These are phyloP conservation scores for Monilinia vaccinii-corymbosi DNA, from an alignment of 2,329 filamentous ascomycete genomes.

Conservation along the genomic window DNA sequence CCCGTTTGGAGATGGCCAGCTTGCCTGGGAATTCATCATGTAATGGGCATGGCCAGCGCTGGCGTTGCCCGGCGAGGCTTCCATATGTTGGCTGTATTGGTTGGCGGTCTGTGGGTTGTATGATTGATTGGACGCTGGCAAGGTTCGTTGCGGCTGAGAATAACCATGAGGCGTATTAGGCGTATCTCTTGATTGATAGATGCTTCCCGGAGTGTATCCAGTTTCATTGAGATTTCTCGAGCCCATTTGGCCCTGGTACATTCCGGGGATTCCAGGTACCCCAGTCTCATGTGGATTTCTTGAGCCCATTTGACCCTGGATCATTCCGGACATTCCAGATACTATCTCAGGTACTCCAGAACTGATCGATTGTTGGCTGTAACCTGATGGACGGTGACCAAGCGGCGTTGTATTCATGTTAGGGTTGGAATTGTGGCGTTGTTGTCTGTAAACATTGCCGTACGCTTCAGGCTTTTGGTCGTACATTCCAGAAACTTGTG, in stretches of 20 bases:
- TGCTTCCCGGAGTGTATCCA: neutral
- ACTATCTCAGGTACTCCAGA: neutral
- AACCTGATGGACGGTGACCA: constrained; percentile 20
- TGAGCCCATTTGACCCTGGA: neutral
- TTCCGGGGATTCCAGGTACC: neutral
- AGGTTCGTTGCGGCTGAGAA: constrained; percentile 7
- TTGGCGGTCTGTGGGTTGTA: neutral
- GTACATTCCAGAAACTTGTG: constrained; percentile 20
- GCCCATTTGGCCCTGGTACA: constrained; percentile 1
- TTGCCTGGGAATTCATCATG: constrained; percentile 18
- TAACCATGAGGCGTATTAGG: constrained; percentile 15
- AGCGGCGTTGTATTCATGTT: constrained; percentile 17
- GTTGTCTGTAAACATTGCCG: constrained; percentile 15
- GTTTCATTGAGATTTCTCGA: neutral
- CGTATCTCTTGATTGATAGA: constrained; percentile 6
- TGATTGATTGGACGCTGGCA: neutral
- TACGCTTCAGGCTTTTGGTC: constrained; percentile 22
- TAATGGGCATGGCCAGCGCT: constrained; percentile 27
- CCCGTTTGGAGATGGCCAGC: constrained; percentile 24
- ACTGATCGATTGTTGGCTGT: constrained; percentile 9
- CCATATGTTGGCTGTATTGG: neutral
- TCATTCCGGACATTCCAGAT: neutral
- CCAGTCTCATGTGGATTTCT: neutral
- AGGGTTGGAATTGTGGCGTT: constrained; percentile 21
- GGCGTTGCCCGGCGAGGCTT: constrained; percentile 19